Evolutionary conservation across 2,329 filamentous ascomycete species (phyloP).

Genomic region (Fusarium odoratissimum): DNA sequence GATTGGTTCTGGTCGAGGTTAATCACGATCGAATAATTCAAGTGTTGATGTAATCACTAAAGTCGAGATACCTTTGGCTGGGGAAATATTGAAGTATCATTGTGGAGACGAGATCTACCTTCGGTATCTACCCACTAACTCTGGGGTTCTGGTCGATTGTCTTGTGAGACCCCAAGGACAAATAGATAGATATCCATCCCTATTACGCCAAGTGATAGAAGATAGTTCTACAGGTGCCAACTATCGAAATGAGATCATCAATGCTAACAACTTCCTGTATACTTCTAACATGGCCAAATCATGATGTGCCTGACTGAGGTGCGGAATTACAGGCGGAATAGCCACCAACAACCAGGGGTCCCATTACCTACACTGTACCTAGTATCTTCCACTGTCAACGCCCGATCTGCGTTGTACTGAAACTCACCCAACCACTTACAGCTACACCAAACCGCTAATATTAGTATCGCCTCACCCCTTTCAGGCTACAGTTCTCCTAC

Average conservation of each 20-base stretch:
- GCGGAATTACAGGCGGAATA: neutral
- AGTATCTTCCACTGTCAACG: neutral
- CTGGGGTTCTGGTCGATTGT: neutral
- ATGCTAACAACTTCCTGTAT: neutral
- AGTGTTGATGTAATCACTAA: constrained; percentile 16
- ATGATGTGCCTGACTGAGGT: neutral
- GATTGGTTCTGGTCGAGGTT: neutral
- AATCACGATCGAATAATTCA: neutral
- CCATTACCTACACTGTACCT: neutral
- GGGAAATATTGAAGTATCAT: constrained; percentile 5
- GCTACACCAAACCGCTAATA: neutral
- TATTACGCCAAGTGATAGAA: neutral
- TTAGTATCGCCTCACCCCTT: constrained; percentile 2
- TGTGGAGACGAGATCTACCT: constrained; percentile 25
- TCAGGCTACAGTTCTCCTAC: constrained; percentile 10
- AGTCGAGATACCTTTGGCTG: neutral
- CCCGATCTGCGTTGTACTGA: neutral
- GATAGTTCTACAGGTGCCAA: no score
- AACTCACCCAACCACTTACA: constrained; percentile 2
- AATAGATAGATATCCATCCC: neutral
- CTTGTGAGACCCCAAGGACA: neutral
- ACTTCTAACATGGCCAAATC: neutral
- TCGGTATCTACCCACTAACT: neutral
- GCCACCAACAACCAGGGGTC: neutral
- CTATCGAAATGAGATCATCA: no score